phyloP scores from a whole-genome alignment of 768 basidiomycete species.

The Clavaria fumosa region DNA sequence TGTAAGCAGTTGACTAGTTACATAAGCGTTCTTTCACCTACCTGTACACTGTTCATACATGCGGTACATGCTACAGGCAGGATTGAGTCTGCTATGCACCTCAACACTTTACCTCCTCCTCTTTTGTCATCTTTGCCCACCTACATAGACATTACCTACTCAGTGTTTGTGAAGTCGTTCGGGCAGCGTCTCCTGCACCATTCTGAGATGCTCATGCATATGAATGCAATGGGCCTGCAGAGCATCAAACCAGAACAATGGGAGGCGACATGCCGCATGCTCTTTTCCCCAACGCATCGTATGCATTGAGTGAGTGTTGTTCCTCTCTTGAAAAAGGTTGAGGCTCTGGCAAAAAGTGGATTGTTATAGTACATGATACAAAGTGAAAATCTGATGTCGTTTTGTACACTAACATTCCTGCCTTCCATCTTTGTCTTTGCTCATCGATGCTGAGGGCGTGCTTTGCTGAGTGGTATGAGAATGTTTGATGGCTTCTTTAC shows the following conservation, averaged over 20 bases:
- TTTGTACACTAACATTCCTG: too few species aligned
- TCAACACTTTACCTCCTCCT: not conserved
- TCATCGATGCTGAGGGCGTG: too few species aligned
- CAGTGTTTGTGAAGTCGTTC: conserved; percentile 78
- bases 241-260: conserved; percentile 62
- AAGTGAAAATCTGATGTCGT: too few species aligned
- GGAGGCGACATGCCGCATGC: conserved; percentile 75
- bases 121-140: too few species aligned
- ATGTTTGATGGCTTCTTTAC: too few species aligned
- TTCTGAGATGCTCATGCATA: conserved; percentile 59
- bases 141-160: conserved; percentile 70
- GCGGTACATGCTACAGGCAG: conserved; percentile 85
- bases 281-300: conserved; percentile 63
- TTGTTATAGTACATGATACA: too few species aligned
- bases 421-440: too few species aligned
- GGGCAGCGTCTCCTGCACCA: conserved; percentile 53
- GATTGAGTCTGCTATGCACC: conserved; percentile 30
- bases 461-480: too few species aligned
- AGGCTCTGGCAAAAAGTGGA: too few species aligned
- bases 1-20: too few species aligned
- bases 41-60: too few species aligned
- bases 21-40: too few species aligned
- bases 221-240: conserved; percentile 45
- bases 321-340: not conserved
- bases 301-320: conserved; percentile 54